phyloP scores from a whole-genome alignment of 2,329 filamentous ascomycete genomes.

The Colletotrichum sojae region DNA sequence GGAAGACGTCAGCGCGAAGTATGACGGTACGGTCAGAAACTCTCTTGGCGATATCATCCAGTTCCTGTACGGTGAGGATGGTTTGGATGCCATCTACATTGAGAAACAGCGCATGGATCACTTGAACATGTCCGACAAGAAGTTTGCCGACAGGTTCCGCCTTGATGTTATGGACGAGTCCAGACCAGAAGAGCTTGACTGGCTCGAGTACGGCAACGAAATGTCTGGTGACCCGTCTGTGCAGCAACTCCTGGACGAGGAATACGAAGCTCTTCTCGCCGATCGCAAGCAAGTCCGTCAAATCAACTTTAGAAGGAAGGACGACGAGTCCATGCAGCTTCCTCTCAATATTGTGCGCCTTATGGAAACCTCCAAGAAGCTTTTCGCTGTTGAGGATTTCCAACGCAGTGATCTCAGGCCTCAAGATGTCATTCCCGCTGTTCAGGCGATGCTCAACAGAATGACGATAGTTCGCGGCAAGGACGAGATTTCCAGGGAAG shows the following conservation, averaged over 20 bases:
- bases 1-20: conserved; percentile 97
- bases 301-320: conserved; percentile 77
- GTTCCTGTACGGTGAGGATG: conserved; percentile 98
- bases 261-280: conserved; percentile 83
- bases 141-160: conserved; percentile 86
- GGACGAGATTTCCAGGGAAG: conserved; percentile 86
- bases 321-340: conserved; percentile 89
- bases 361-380: conserved; percentile 89
- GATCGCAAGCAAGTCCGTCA: conserved; percentile 83
- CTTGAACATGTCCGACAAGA: conserved; percentile 82
- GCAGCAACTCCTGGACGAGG: conserved; percentile 88
- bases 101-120: conserved; percentile 93
- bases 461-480: conserved; percentile 89
- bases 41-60: conserved; percentile 97
- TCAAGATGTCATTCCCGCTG: conserved; percentile 85
- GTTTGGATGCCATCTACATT: conserved; percentile 92
- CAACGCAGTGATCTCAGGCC: conserved; percentile 92
- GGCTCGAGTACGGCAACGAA: conserved; percentile 88
- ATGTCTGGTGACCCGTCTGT: conserved; percentile 89
- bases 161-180: conserved; percentile 85
- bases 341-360: conserved; percentile 93
- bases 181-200: conserved; percentile 70
- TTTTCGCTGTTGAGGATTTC: conserved; percentile 90
- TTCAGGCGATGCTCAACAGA: conserved; percentile 80
- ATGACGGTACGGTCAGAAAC: conserved; percentile 97